Conservation (phyloP, 257 asterid species). For the Scutellaria minor region DNA sequence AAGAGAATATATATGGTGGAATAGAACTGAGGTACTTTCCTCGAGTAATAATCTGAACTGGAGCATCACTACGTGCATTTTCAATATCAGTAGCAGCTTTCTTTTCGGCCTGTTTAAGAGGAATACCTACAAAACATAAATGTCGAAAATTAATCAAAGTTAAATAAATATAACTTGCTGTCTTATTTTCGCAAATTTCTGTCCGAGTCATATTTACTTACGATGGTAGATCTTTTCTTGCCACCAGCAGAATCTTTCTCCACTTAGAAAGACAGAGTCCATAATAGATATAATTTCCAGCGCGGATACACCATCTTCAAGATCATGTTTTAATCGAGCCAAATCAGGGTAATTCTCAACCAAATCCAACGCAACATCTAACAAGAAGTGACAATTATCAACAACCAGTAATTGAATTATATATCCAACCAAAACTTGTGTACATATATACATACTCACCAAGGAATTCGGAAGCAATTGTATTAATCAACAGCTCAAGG, state of each 20-base stretch:
- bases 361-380: constrained; percentile 38
- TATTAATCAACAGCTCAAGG: neutral
- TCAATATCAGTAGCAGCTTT: neutral
- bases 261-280: neutral
- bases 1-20: too few species aligned
- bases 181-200: too few species aligned
- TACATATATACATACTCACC: constrained; percentile 4
- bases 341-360: constrained; percentile 25
- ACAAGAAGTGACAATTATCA: neutral
- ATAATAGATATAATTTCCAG: neutral
- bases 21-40: too few species aligned
- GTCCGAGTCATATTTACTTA: neutral
- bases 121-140: neutral
- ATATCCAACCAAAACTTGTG: too few species aligned
- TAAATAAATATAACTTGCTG: too few species aligned
- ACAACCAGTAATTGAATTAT: too few species aligned
- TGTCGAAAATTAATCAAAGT: too few species aligned
- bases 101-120: neutral
- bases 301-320: neutral
- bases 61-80: neutral
- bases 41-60: neutral
- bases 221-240: neutral
- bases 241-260: constrained; percentile 14
- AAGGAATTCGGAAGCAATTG: constrained; percentile 1
- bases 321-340: neutral